Evolutionary conservation across 1,284 basidiomycete genomes (phyloP).

Genomic region (Puccinia novopanici): DNA sequence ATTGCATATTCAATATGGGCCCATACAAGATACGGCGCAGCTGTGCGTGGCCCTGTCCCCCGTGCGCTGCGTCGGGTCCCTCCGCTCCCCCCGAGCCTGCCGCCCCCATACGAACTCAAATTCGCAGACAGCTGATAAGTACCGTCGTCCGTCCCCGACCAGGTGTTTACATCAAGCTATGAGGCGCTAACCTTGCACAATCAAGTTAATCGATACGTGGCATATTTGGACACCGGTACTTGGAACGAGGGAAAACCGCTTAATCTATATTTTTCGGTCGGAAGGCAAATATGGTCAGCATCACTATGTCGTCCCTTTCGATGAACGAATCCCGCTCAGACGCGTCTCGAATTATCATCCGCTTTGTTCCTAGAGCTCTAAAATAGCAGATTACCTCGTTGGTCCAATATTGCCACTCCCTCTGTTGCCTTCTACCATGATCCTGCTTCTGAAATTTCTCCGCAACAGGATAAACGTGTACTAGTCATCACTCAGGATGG

Average conservation of each 20-base stretch:
- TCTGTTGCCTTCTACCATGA: background rate
- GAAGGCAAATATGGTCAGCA: slow-evolving; percentile 23
- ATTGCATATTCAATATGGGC: slow-evolving; percentile 8
- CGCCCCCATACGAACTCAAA: too few relatives aligned
- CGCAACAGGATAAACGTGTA: slow-evolving; percentile 61
- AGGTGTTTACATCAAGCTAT: background rate
- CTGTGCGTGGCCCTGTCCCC: too few relatives aligned
- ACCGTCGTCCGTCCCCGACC: slow-evolving; percentile 14
- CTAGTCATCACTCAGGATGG: slow-evolving; percentile 87
- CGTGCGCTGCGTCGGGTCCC: too few relatives aligned
- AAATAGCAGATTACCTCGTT: slow-evolving; percentile 49
- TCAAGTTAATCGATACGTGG: background rate
- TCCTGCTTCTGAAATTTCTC: background rate
- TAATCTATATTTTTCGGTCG: background rate
- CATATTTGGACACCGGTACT: background rate
- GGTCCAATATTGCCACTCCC: background rate
- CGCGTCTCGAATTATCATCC: background rate
- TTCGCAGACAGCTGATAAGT: background rate
- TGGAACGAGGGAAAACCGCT: background rate
- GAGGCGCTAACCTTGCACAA: slow-evolving; percentile 11
- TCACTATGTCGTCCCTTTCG: background rate
- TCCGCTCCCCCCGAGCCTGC: too few relatives aligned
- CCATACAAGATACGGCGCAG: too few relatives aligned
- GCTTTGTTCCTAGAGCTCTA: slow-evolving; percentile 19
- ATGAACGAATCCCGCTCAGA: background rate